Evolutionary conservation across 495 filamentous ascomycete species (phyloP), one percentile per base, ranked within the genome.

Genomic region (Venustampulla echinocandica): DNA sequence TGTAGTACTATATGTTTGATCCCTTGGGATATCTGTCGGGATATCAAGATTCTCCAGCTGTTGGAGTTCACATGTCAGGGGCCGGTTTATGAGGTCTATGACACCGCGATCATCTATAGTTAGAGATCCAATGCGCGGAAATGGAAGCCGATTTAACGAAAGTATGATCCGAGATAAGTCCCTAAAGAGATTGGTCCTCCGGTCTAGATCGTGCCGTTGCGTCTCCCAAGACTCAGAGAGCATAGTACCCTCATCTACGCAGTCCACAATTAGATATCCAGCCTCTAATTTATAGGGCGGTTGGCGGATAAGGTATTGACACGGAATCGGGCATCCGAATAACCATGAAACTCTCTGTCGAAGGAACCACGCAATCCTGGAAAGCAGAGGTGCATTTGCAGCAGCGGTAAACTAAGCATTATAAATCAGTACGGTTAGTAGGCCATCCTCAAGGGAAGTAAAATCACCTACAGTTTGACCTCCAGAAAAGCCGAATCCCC

Each of bases 231-330:
- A 59, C 30, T 52, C 21, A 0, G 63, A 67, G 32, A 69, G 60
- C 61, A 67, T 63, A 10, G 60, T 59, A 45, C 11, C 14, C 11
- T 53, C 48, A 15, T 47, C 45, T 37, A 65, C 53, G 37, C 56
- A 62, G 33, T 69, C 61, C 13, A 67, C 56, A 24, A 68, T 41
- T 13, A 67, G 24, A 50, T 69, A 66, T 25, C 53, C 45, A 39
- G 11, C 6, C 20, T 39, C 21, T 3, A 39, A 25, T 10, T 7
- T 11, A 17, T 27, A 11, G 5, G 33, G 34, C 10, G 11, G 20
- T 3, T 22, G 15, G 33, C n/a, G 17, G 21, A 5, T 23, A 18
- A 39, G 22, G 28, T 47, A 47, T 15, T 17, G 45, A 21, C 33
- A 47, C 10, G 45, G 45, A 27, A 47, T 4, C 11, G 45, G 14